A percentile compares a stretch with the other conserved stretches of the same genome.
Conservation (phyloP, 1,284 basidiomycete species). For the Irpex sp. region DNA sequence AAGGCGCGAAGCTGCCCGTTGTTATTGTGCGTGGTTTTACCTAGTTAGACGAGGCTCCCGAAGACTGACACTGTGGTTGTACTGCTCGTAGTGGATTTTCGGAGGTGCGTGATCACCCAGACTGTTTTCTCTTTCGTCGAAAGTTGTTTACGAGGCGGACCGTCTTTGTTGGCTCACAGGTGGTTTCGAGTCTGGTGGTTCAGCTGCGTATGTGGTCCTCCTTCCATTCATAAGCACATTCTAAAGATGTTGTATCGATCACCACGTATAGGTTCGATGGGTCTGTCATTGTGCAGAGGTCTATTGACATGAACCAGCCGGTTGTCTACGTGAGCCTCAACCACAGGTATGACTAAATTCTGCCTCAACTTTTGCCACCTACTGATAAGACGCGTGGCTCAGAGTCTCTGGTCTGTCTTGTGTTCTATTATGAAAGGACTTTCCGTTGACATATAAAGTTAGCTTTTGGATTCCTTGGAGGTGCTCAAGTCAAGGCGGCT, state of each 20-base stretch:
- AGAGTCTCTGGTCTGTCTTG: not conserved
- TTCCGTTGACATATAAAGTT: not conserved
- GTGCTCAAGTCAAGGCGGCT: slow-evolving; percentile 41
- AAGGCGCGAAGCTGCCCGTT: slow-evolving; percentile 57
- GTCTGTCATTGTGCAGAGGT: slow-evolving; percentile 50
- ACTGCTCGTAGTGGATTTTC: slow-evolving; percentile 51
- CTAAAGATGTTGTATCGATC: not conserved
- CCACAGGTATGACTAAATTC: slow-evolving; percentile 24
- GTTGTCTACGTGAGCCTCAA: slow-evolving; percentile 35
- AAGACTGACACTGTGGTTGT: not conserved
- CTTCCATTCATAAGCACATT: not conserved
- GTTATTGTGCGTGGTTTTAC: slow-evolving; percentile 48
- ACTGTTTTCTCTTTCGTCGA: no score
- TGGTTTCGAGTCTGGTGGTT: not conserved
- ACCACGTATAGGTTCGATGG: slow-evolving; percentile 20
- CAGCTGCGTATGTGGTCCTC: slow-evolving; percentile 7
- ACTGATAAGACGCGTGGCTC: not conserved
- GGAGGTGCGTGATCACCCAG: no score
- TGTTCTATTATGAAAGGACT: not conserved
- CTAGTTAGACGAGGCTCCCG: not conserved
- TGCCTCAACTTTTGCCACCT: not conserved
- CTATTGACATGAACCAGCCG: slow-evolving; percentile 39
- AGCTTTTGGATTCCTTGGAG: slow-evolving; percentile 43
- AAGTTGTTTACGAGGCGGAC: no score
- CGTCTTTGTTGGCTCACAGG: no score